Base-by-base conservation (phyloP, 2,329 filamentous ascomycete genomes). In the Talaromyces piceae region DNA sequence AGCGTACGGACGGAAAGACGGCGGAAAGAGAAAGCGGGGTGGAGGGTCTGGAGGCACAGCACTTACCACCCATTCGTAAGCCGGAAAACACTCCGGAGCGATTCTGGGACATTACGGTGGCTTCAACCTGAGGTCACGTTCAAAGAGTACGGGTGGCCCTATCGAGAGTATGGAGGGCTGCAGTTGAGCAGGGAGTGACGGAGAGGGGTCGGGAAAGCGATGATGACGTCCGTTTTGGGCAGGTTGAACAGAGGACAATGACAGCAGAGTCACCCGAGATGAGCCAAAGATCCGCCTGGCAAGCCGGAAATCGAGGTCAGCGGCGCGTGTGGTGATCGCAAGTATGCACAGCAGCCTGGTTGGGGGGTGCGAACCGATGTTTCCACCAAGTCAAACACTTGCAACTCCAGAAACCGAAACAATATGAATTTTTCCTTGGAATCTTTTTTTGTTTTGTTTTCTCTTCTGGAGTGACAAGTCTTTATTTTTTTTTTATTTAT, bases 11-110 rank as follows among this genome's bases (percentile, higher is more conserved):
- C 16, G 45, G 11, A 31, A 25, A n/a, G 48, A 48, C 49, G 30
- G 47, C 30, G 45, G 41, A 53, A 54, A 56, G 57, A 3, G 13
- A n/a, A n/a, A n/a, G n/a, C n/a, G n/a, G n/a, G n/a, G n/a, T n/a
- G n/a, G n/a, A n/a, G n/a, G n/a, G n/a, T n/a, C n/a, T n/a, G n/a
- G n/a, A n/a, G n/a, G n/a, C n/a, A n/a, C n/a, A 13, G 58, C 61
- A 70, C 88, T 85, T 80, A 96, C 91, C 93, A 83, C 91, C 93
- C 90, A 97, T 96, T 77, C 91, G 88, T 78, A 97, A 74, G 70
- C 80, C 83, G 58, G 79, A 80, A 76, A 97, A 95, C 68, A 89
- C 86, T 79, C 88, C 87, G 72, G 91, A 87, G 78, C 91, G 82
- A 77, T 86, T 93, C 75, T 90, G 86, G 79, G 88, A 90, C 90